Base-by-base conservation (phyloP, 2,329 filamentous ascomycete genomes). In the Apiospora marii region DNA sequence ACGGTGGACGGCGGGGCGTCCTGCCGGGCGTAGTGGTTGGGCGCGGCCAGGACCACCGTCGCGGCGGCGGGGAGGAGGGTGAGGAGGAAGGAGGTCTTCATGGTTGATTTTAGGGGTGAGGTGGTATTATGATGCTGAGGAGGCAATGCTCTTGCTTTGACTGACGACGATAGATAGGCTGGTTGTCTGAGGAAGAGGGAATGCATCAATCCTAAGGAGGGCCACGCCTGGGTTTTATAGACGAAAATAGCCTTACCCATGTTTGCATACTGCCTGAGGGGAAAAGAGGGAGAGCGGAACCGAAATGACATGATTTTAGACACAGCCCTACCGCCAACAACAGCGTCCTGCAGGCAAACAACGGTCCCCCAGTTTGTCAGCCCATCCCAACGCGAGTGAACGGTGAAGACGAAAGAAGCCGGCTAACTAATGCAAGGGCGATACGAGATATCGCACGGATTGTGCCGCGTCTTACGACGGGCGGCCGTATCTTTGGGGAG, bases 31-130 rank as follows among this genome's bases (percentile, higher is more conserved):
- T 37, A 43, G 68, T 53, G 44, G 30, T 53, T 58, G 68, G 68
- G 68, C 8, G 34, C 34, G 1, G 48, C 68, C 48, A 70, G 48
- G 68, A 43, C 68, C 27, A 43, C 68, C 27, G 24, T 16, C 10
- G 58, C 58, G 19, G 58, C 34, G 30, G 58, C 48, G 46, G 68
- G 30, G 1, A 70, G 48, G 14, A 70, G 68, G 34, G 68, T 22
- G 49, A 70, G 49, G 68, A 70, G 4, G 48, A 44, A 48, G 3
- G 68, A 70, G 68, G 48, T 51, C 68, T 70, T 70, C 68, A 70
- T 70, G 8, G 22, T 43, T 34, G 24, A 10, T 58, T 30, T 30
- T 61, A 30, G n/a, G 22, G 24, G 12, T 8, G 3, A 51, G 12
- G 22, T 51, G n/a, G 12, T n/a, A 14, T 34, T 2, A 5, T 53